Base-by-base conservation (phyloP, 2,329 filamentous ascomycete genomes). In the Colletotrichum chrysophilum region DNA sequence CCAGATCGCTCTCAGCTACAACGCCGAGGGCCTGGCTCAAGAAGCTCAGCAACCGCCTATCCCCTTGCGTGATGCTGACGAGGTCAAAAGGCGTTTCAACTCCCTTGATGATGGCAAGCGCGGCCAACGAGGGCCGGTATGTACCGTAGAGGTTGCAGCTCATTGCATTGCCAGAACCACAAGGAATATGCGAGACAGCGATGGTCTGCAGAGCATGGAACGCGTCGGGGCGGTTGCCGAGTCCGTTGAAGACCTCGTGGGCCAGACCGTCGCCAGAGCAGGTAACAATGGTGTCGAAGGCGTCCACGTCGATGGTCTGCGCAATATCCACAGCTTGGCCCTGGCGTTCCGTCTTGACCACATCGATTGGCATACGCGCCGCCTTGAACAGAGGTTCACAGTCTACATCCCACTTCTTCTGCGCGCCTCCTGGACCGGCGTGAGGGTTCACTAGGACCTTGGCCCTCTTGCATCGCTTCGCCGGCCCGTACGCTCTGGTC, bases 161-260 rank as follows among this genome's bases (percentile, higher is more conserved):
- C 92, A 98, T 94, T 26, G 95, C 97, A 83, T 99, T 99, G 7
- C 97, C 97, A 66, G 95, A 97, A 16, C 97, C 97, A 81, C 96
- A 98, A 2, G 97, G 97, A 43, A 99, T 89, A 81, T 98, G 95
- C 26, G 93, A 93, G 3, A 99, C 92, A 1, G 97, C 95, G 16
- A 98, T 86, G 80, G 93, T 94, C 26, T 89, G 86, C 76, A 99
- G 86, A 0, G 96, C 97, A 71, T 90, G 90, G 36, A 89, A 88
- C 24, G 96, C 96, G 84, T 98, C 94, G 6, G 89, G 82, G 52
- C 95, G 93, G 84, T 92, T 93, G 16, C 91, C 96, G 36, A 99
- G 86, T 0, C 97, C 97, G 82, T 99, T 98, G 87, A 98, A 98
- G 10, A 98, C 94, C 84, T 99, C 97, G 82, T 98, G 94, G 0